Evolutionary conservation across 2,329 filamentous ascomycete species (phyloP), one percentile per base, ranked within the genome.

Genomic region (Aspergillus fijiensis): DNA sequence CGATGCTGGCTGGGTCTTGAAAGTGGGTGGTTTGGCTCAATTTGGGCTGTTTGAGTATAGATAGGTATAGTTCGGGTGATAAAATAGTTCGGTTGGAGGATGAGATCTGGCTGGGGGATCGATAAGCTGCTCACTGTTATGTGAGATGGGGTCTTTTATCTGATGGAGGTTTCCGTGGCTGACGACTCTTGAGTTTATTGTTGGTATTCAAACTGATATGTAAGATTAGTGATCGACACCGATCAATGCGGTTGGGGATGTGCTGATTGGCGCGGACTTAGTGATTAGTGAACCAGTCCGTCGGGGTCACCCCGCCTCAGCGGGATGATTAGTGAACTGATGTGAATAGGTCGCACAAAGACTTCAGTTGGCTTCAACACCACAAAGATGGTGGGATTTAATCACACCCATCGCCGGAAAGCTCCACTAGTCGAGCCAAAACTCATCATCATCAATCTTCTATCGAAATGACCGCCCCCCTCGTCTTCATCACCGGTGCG

Each of bases 401-500:
- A 50, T 2, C 5, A 1, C 25, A 19, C 5, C 4, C n/a, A 31
- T n/a, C 0, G n/a, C 21, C 31, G 3, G 49, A 12, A 29, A 14
- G n/a, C 21, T 29, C 5, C 12, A 23, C 11, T n/a, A 14, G 7
- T 11, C 9, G 21, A 51, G 12, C 5, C 49, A 50, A 4, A 23
- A 4, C 23, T 6, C 7, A 29, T 9, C 23, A 16, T 4, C 5
- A 49, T 23, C 48, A 29, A 11, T 14, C 14, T 21, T 11, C 35
- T 4, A 14, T 19, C 10, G 1, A 16, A 21, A 29, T 12, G 27
- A 12, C 25, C 4, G 16, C 23, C 27, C 53, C 59, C 1, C 57
- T 65, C 2, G 27, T 68, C 19, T 66, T 69, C 23, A 62, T 70
- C 29, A 69, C 68, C 33, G 68, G 67, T 19, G 61, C 65, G 4